Evolutionary conservation across 352 stramenopile genomes (phyloP), one percentile per base, ranked within the genome.

Genomic region (Phytophthora boehmeriae): DNA sequence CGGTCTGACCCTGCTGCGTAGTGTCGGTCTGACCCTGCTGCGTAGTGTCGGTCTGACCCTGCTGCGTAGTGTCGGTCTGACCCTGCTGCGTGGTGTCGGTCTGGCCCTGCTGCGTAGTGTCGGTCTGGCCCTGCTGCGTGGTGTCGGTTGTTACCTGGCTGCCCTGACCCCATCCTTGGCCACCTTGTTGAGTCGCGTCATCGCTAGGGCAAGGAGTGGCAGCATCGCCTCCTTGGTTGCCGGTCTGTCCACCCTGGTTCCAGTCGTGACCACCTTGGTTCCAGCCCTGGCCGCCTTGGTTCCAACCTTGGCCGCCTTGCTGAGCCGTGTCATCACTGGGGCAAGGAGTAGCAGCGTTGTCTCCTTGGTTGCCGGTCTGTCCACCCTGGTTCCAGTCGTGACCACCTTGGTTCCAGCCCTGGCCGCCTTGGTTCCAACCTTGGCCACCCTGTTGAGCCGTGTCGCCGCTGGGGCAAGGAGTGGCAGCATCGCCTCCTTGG

Each of bases 181-280:
- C 25, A 30, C 25, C 25, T 30, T 30, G 25, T 6, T 30, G 25
- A 30, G 6, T 6, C 3, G 44, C 13, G 25, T 49, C 14, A 22
- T 57, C 59, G 16, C 52, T 45, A 2, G 59, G 20, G 6, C 45
- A 63, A 9, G 44, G 60, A 41, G 53, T 64, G 25, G 51, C 16
- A 32, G 35, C 8, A 16, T 46, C 51, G n/a, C 50, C 59, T 8
- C 51, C 59, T 38, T 67, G 59, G 8, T 61, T 51, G 4, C 46
- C 45, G 1, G 13, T 47, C 39, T 64, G 47, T 4, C 48, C 44
- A 16, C 23, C 32, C 27, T 59, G 51, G 27, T 32, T 32, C 16
- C 51, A 32, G 2, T 30, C 35, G 8, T 63, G 46, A 9, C 52
- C 55, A 9, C 45, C 57, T 28, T 65, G 57, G 23, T 23, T 47